These are phyloP conservation scores for Orobanche coerulescens DNA, from an alignment of 257 asterid genomes.

Conservation along the genomic window DNA sequence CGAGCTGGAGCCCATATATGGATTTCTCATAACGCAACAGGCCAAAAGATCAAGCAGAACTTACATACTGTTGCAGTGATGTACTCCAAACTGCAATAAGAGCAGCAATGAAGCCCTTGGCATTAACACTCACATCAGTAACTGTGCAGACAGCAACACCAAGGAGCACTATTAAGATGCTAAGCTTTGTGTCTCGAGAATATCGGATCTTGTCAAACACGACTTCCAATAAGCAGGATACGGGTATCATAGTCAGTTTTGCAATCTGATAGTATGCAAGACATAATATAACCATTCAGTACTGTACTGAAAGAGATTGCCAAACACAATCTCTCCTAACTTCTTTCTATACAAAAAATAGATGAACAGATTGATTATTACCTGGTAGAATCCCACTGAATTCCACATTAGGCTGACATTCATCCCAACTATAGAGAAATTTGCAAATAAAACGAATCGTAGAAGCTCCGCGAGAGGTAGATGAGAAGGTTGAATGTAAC, in stretches of 20 bases:
- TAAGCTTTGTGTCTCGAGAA: slow-evolving; percentile 86
- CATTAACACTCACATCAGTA: slow-evolving; percentile 83
- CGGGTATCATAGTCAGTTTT: slow-evolving; percentile 92
- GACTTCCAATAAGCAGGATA: slow-evolving; percentile 82
- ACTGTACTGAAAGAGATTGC: slow-evolving; percentile 10
- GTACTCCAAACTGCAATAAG: slow-evolving; percentile 93
- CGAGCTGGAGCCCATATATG: slow-evolving; percentile 1
- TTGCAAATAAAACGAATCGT: slow-evolving; percentile 79
- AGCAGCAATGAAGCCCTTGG: slow-evolving; percentile 88
- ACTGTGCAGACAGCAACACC: slow-evolving; percentile 95
- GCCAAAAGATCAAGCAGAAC: slow-evolving; percentile 30
- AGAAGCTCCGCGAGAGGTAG: slow-evolving; percentile 75
- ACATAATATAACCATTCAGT: slow-evolving; percentile 19
- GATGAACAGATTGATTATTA: slow-evolving; percentile 24
- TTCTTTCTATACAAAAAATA: not conserved
- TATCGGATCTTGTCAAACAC: slow-evolving; percentile 77
- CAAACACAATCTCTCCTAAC: not conserved
- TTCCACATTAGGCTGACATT: slow-evolving; percentile 99
- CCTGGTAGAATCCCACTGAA: slow-evolving; percentile 99
- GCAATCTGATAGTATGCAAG: slow-evolving; percentile 66
- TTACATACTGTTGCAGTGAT: slow-evolving; percentile 87
- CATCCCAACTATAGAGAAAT: slow-evolving; percentile 98
- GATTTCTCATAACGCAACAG: not conserved
- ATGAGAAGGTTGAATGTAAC: slow-evolving; percentile 94
- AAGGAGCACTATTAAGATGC: slow-evolving; percentile 70